phyloP scores from a whole-genome alignment of 2,329 filamentous ascomycete genomes.

The Verticillium zaregamsianum region DNA sequence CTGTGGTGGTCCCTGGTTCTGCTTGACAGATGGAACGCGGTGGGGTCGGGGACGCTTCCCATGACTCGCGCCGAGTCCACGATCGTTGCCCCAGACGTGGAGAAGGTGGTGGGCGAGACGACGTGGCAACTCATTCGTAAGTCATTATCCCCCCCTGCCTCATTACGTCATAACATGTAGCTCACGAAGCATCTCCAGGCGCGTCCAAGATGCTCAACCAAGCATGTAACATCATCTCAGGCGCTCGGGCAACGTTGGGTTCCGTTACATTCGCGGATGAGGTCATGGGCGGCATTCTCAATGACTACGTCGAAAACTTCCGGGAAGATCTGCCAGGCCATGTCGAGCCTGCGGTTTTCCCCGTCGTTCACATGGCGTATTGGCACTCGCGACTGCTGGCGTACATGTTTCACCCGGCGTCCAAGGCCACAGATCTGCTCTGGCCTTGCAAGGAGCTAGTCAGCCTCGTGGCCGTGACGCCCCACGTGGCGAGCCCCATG shows the following conservation, averaged over 20 bases:
- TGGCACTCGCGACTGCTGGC: conserved; percentile 66
- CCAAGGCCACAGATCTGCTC: conserved; percentile 53
- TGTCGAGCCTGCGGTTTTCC: conserved; percentile 46
- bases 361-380: conserved; percentile 62
- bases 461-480: conserved; percentile 51
- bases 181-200: conserved; percentile 28
- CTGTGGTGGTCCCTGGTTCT: conserved; percentile 71
- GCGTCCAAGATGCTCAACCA: conserved; percentile 51
- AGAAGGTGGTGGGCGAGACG: conserved; percentile 55
- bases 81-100: conserved; percentile 56
- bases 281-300: conserved; percentile 45
- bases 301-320: conserved; percentile 60
- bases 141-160: conserved; percentile 21
- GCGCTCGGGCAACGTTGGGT: conserved; percentile 8
- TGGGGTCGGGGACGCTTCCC: conserved; percentile 58
- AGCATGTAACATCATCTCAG: conserved; percentile 31
- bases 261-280: conserved; percentile 5
- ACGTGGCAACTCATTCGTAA: conserved; percentile 63
- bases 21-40: conserved; percentile 69
- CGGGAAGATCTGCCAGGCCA: conserved; percentile 58
- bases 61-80: conserved; percentile 60
- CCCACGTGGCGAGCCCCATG: conserved; percentile 56
- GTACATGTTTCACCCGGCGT: conserved; percentile 53
- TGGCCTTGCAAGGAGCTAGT: conserved; percentile 57
- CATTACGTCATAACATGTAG: not conserved